Evolutionary conservation across 176 grass and related monocot genomes (phyloP), one percentile per base, ranked within the genome.

Genomic region (Ananas comosus): DNA sequence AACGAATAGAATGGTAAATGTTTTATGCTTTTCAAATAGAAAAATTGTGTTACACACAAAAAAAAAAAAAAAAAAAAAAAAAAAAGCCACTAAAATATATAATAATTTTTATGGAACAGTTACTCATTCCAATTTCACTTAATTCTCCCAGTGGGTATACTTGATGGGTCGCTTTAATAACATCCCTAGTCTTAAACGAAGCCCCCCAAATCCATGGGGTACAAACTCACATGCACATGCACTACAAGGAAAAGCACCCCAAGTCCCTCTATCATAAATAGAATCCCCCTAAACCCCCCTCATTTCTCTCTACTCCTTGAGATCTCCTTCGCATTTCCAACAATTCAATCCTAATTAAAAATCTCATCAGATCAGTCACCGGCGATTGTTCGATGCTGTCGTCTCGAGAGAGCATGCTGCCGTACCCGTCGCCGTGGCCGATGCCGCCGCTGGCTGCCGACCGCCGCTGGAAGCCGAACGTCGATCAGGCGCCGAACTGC

Each of bases 191-290:
- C 24, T 58, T 33, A 57, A 47, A 53, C 51, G 58, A 23, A 22
- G 49, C 72, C 12, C 48, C 48, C 79, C 57, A 85, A 88, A 88
- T 88, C 61, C 74, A 73, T 59, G 66, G 48, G 29, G 67, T 68
- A 70, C 82, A 70, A 68, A 70, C 79, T 80, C 83, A 85, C 79
- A 96, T 87, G 91, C 86, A 89, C 91, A 90, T 89, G 83, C 68
- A 22, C 16, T 50, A 52, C 77, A 51, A 17, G 76, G 65, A 52
- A 61, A 9, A 51, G 47, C 22, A 23, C 71, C 57, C 56, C 68
- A 59, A 74, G 11, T 13, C 17, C 48, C 25, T 71, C 29, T 51
- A 18, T 64, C 68, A 12, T 64, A 74, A 73, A 74, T 80, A 80
- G 74, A 80, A 17, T 22, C 5, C 70, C 12, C 11, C 53, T 58